Conservation (phyloP, 148 eudicot genomes). For the Hydrangea macrophylla region DNA sequence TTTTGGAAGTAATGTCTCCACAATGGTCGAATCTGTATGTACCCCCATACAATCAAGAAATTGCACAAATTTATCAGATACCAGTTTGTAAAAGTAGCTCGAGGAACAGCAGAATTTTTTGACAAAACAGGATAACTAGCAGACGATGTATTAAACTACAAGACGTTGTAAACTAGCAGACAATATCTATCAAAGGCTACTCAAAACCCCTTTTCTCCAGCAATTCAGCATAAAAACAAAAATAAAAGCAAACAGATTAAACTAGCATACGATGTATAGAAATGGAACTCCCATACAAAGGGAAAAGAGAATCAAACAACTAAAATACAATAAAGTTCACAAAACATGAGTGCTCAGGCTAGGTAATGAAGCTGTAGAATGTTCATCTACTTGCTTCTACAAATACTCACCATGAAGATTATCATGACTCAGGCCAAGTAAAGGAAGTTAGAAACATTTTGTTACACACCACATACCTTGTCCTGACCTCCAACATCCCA, state of each 20-base stretch:
- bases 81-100: neutral
- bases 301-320: neutral
- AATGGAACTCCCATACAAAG: no score
- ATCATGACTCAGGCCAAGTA: neutral
- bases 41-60: neutral
- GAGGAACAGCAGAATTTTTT: neutral
- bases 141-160: no score
- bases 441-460: neutral
- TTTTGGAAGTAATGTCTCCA: constrained; percentile 80
- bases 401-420: neutral
- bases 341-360: neutral
- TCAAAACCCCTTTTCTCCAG: no score
- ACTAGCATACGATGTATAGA: no score
- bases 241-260: neutral
- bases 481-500: constrained; percentile 76
- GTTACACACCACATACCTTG: constrained; percentile 34
- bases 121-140: neutral
- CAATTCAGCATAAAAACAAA: no score
- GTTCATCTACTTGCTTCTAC: neutral
- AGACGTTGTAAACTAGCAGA: no score
- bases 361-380: neutral
- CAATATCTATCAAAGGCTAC: no score
- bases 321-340: neutral
- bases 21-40: constrained; percentile 56
- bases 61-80: neutral